phyloP scores from a whole-genome alignment of 345 rosid species.

The Euphorbia peplus region DNA sequence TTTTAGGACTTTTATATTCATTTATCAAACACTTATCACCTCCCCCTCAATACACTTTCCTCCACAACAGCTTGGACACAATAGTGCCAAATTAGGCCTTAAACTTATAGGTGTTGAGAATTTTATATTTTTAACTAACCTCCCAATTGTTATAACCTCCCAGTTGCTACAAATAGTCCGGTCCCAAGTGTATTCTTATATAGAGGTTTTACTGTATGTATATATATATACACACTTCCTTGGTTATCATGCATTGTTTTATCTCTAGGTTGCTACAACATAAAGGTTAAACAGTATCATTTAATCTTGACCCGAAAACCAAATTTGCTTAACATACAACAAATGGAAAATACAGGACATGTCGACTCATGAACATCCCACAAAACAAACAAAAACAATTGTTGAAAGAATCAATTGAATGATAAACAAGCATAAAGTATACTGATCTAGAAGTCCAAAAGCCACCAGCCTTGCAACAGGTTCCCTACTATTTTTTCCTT shows the following conservation, averaged over 20 bases:
- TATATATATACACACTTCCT: background rate
- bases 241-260: background rate
- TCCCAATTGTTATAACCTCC: too few relatives aligned
- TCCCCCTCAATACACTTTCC: too few relatives aligned
- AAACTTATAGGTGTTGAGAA: too few relatives aligned
- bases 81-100: too few relatives aligned
- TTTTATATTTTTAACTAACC: too few relatives aligned
- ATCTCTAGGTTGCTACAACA: background rate
- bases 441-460: background rate
- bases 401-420: background rate
- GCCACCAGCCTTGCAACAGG: background rate
- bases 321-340: background rate
- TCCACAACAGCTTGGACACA: too few relatives aligned
- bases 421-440: background rate
- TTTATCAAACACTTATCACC: too few relatives aligned
- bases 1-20: too few relatives aligned
- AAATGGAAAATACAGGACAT: background rate
- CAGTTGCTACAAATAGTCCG: too few relatives aligned
- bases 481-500: background rate
- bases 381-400: background rate
- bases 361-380: background rate
- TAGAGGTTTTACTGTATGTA: too few relatives aligned
- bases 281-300: background rate
- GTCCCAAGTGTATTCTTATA: too few relatives aligned
- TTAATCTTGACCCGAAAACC: background rate